Percentiles rank a stretch among this genome's conserved stretches.
Conservation (phyloP, 169 alveolate genomes). For the Cardiosporidium cionae region DNA sequence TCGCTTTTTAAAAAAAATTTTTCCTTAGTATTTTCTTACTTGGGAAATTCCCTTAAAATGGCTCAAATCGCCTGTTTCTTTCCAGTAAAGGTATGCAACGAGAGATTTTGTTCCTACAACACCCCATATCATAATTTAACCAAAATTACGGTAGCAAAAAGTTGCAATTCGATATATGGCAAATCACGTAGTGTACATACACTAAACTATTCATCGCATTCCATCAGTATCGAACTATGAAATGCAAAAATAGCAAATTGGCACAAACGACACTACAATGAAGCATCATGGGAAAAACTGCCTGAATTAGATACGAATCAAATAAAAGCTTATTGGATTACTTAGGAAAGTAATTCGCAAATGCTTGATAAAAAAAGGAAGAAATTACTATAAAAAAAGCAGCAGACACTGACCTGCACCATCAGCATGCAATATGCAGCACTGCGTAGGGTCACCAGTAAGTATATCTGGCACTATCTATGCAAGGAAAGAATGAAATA, state of each 20-base stretch:
- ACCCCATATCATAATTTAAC: not conserved
- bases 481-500: not conserved
- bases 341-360: not conserved
- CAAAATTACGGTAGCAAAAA: no score
- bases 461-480: not conserved
- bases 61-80: not conserved
- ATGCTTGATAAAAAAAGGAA: not conserved
- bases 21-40: not conserved
- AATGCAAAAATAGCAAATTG: not conserved
- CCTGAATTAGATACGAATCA: not conserved
- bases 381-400: not conserved
- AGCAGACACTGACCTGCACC: constrained; percentile 8
- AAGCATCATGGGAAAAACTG: not conserved
- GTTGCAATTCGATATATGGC: no score
- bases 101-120: not conserved
- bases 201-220: not conserved
- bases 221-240: not conserved
- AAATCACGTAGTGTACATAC: not conserved
- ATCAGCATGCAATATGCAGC: constrained; percentile 6
- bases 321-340: not conserved
- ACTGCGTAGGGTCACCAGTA: not conserved
- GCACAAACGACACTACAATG: not conserved
- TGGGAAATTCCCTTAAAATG: not conserved
- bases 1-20: not conserved
- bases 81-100: constrained; percentile 3